Percentiles rank a stretch among this genome's conserved stretches.
Conservation (phyloP, 305 asterid genomes). For the Rubia balearica region DNA sequence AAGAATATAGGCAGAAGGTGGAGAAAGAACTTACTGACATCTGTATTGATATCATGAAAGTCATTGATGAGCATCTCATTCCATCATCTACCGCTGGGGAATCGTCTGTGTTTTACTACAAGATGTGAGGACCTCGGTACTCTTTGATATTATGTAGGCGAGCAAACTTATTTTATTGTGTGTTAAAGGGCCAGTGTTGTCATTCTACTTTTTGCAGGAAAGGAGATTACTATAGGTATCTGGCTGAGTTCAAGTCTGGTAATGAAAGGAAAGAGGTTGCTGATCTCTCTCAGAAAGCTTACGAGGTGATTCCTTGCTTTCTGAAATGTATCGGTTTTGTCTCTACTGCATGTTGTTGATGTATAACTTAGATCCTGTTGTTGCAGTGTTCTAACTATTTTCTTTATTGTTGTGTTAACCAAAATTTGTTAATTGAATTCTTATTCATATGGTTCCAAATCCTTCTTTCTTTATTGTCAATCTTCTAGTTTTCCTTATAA, state of each 20-base stretch:
- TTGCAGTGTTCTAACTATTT: not conserved
- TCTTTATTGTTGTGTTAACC: not conserved
- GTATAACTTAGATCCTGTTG: not conserved
- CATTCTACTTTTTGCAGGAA: slow-evolving; percentile 45
- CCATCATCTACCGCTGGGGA: slow-evolving; percentile 71
- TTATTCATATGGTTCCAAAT: not conserved
- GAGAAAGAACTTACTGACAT: slow-evolving; percentile 63
- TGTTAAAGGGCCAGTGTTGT: not conserved
- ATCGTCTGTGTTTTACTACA: slow-evolving; percentile 75
- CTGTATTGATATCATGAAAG: slow-evolving; percentile 60
- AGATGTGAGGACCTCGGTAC: slow-evolving; percentile 44
- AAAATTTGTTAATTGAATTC: not conserved
- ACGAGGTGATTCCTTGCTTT: slow-evolving; percentile 47
- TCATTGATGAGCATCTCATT: slow-evolving; percentile 76
- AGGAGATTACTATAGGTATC: slow-evolving; percentile 92
- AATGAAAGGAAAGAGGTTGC: slow-evolving; percentile 77
- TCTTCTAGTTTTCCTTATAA: not conserved
- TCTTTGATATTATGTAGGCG: not conserved
- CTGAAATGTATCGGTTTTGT: not conserved
- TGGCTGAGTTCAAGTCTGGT: slow-evolving; percentile 75
- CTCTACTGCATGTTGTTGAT: not conserved
- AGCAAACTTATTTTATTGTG: not conserved
- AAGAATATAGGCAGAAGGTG: slow-evolving; percentile 70
- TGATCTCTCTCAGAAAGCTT: slow-evolving; percentile 78
- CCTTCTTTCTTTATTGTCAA: not conserved